Conservation (phyloP, 2,329 filamentous ascomycete genomes). For the Arthrobotrys iridis region DNA sequence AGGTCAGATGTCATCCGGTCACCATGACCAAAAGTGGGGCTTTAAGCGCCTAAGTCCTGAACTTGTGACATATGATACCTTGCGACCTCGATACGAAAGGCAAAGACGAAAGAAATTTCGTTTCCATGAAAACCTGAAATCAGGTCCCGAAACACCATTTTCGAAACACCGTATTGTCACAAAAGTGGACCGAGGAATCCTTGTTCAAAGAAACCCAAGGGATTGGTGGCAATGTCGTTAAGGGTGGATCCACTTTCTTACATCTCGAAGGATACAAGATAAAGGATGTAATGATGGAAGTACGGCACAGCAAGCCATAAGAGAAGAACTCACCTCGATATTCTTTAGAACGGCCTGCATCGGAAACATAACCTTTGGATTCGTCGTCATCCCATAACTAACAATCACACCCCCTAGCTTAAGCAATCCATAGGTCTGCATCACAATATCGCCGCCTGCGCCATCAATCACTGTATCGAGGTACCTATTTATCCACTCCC, state of each 20-base stretch:
- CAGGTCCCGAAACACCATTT: background rate
- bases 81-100: constrained; percentile 2
- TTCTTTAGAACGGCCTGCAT: constrained; percentile 89
- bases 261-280: constrained; percentile 11
- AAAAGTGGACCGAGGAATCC: background rate
- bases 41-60: constrained; percentile 37
- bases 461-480: constrained; percentile 90
- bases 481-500: constrained; percentile 56
- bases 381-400: constrained; percentile 89
- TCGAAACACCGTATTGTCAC: background rate
- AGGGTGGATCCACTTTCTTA: constrained; percentile 16
- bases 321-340: constrained; percentile 68
- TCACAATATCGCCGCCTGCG: constrained; percentile 85
- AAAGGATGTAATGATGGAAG: constrained; percentile 9
- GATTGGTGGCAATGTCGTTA: constrained; percentile 25
- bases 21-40: constrained; percentile 42
- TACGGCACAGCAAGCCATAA: constrained; percentile 19
- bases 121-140: background rate
- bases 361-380: constrained; percentile 83
- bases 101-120: constrained; percentile 11
- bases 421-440: constrained; percentile 71
- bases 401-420: constrained; percentile 81
- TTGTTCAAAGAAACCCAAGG: constrained; percentile 24
- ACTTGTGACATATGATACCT: constrained; percentile 36
- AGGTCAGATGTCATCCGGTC: constrained; percentile 39